Conservation (phyloP, 495 filamentous ascomycete species). For the Hypoxylon crocopeplum region DNA sequence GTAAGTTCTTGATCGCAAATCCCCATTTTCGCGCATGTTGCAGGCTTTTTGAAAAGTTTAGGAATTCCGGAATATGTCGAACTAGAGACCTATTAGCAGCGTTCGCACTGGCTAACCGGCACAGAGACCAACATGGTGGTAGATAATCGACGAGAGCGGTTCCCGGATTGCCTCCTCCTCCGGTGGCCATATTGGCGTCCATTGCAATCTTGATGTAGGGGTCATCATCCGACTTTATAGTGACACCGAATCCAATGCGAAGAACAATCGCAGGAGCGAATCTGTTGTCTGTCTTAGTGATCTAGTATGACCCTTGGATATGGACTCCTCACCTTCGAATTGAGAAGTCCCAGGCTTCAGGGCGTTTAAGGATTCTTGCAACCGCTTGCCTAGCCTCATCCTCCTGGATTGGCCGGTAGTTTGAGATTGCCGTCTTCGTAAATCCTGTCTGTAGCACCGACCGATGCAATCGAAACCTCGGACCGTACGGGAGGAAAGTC, state of each 20-base stretch:
- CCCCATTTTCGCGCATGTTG: constrained; percentile 47
- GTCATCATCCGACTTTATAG: constrained; percentile 48
- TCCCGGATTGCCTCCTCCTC: constrained; percentile 52
- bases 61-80: constrained; percentile 49
- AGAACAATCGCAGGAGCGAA: constrained; percentile 49
- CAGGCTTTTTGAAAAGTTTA: constrained; percentile 50
- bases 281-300: constrained; percentile 8
- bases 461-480: constrained; percentile 54
- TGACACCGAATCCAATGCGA: constrained; percentile 54
- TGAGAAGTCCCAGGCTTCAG: constrained; percentile 25
- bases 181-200: constrained; percentile 51
- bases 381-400: constrained; percentile 43
- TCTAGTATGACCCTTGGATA: neutral
- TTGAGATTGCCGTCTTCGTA: constrained; percentile 43
- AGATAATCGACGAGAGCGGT: constrained; percentile 54
- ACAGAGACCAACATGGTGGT: constrained; percentile 29
- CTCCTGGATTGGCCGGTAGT: constrained; percentile 42
- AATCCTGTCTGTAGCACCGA: constrained; percentile 51
- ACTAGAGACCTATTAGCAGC: constrained; percentile 27
- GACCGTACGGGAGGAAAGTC: constrained; percentile 56
- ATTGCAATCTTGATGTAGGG: constrained; percentile 53
- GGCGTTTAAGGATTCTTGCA: constrained; percentile 25
- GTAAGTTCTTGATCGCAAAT: constrained; percentile 44
- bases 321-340: constrained; percentile 16
- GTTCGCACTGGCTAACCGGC: no score